phyloP scores from a whole-genome alignment of 257 asterid genomes.

The Fraxinus cuspidata region DNA sequence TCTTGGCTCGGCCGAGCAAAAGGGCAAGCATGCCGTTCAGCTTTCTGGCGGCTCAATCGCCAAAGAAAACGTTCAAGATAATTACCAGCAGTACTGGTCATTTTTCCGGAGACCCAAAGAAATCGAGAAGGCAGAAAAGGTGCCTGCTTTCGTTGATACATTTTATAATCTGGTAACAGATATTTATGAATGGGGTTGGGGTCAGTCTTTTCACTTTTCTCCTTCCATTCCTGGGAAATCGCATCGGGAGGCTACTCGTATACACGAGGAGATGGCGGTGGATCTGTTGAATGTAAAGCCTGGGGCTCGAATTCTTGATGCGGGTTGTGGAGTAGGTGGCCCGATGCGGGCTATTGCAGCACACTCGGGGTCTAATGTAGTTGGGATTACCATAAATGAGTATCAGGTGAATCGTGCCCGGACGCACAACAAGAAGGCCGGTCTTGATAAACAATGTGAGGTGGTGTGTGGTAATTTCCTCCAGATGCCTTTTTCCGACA shows the following conservation, averaged over 20 bases:
- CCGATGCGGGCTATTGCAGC: slow-evolving; percentile 90
- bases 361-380: slow-evolving; percentile 71
- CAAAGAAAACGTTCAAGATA: slow-evolving; percentile 58
- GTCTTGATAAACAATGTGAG: slow-evolving; percentile 58
- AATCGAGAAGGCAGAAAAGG: slow-evolving; percentile 59
- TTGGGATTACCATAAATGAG: slow-evolving; percentile 80
- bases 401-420: slow-evolving; percentile 70
- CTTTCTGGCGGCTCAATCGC: slow-evolving; percentile 81
- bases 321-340: slow-evolving; percentile 84
- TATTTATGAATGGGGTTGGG: slow-evolving; percentile 93
- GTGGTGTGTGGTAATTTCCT: slow-evolving; percentile 81
- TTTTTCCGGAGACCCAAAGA: slow-evolving; percentile 75
- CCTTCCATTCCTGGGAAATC: slow-evolving; percentile 70
- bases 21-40: slow-evolving; percentile 66
- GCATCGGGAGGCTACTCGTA: slow-evolving; percentile 67
- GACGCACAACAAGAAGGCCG: slow-evolving; percentile 70
- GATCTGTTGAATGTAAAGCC: slow-evolving; percentile 58
- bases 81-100: slow-evolving; percentile 73
- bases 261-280: slow-evolving; percentile 81
- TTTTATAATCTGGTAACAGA: slow-evolving; percentile 85
- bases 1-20: slow-evolving; percentile 73
- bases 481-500: slow-evolving; percentile 66
- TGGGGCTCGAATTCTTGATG: slow-evolving; percentile 61
- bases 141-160: slow-evolving; percentile 79
- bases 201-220: slow-evolving; percentile 78